A percentile compares a stretch with the other conserved stretches of the same genome.
Conservation (phyloP, 1,284 basidiomycete genomes). For the Rhodotorula sp. region DNA sequence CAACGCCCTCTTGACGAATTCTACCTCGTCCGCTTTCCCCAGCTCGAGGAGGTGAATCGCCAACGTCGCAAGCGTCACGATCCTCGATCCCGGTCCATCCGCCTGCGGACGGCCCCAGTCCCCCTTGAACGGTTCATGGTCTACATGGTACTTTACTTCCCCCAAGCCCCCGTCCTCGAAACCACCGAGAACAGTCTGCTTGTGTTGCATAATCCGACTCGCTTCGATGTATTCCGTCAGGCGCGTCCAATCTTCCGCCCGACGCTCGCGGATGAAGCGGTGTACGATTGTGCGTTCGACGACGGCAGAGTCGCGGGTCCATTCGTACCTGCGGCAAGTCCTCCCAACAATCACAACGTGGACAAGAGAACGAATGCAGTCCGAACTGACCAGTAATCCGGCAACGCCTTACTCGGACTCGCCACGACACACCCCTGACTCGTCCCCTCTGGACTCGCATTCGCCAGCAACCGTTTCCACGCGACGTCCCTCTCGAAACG, state of each 20-base stretch:
- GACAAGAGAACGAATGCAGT: not conserved
- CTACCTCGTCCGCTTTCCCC: slow-evolving; percentile 44
- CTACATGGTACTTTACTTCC: slow-evolving; percentile 55
- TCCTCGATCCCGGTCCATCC: slow-evolving; percentile 55
- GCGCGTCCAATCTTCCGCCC: slow-evolving; percentile 15
- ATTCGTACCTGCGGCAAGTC: slow-evolving; percentile 49
- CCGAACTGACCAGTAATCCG: slow-evolving; percentile 52
- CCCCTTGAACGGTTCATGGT: slow-evolving; percentile 30
- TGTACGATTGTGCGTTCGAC: slow-evolving; percentile 45
- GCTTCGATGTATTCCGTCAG: slow-evolving; percentile 39
- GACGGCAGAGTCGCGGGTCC: slow-evolving; percentile 53
- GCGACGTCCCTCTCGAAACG: slow-evolving; percentile 16
- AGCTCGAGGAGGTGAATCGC: slow-evolving; percentile 51
- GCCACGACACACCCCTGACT: slow-evolving; percentile 49
- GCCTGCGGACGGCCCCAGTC: slow-evolving; percentile 38
- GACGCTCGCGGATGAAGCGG: slow-evolving; percentile 21
- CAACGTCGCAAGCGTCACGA: slow-evolving; percentile 51
- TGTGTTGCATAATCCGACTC: slow-evolving; percentile 48
- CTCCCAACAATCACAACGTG: not conserved
- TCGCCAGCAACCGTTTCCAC: slow-evolving; percentile 30
- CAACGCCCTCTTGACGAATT: slow-evolving; percentile 48
- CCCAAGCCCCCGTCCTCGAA: slow-evolving; percentile 53
- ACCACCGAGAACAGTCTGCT: slow-evolving; percentile 51
- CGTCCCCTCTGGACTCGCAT: slow-evolving; percentile 39
- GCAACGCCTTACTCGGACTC: slow-evolving; percentile 48